Percentiles rank a stretch among this genome's conserved stretches.
These are phyloP conservation scores for Pythium apleroticum DNA, from an alignment of 352 stramenopile genomes.

Conservation along the genomic window DNA sequence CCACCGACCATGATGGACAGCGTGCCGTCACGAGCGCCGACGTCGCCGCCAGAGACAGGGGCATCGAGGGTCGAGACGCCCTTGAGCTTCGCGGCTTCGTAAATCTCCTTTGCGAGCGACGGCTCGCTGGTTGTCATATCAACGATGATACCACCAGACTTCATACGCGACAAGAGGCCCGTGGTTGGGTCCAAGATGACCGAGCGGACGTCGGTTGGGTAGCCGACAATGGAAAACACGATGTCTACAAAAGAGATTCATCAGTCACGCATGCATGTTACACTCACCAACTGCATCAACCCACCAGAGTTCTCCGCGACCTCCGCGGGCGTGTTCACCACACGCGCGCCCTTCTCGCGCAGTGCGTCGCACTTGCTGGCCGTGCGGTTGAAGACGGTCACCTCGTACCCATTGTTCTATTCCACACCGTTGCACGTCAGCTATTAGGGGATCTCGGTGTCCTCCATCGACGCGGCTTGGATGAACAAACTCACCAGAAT, in stretches of 20 bases:
- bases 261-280: not conserved
- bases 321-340: conserved; percentile 77
- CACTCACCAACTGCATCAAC: not conserved
- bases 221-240: conserved; percentile 90
- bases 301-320: conserved; percentile 74
- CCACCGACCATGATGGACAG: conserved; percentile 92
- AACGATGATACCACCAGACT: conserved; percentile 80
- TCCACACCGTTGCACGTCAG: not conserved
- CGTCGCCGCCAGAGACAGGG: conserved; percentile 84
- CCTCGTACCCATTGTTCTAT: conserved; percentile 80
- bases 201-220: conserved; percentile 77
- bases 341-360: conserved; percentile 69
- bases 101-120: conserved; percentile 88
- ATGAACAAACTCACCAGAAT: conserved; percentile 54
- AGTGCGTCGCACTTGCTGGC: conserved; percentile 76
- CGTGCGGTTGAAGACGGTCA: conserved; percentile 88
- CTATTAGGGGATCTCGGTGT: not conserved
- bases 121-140: conserved; percentile 91
- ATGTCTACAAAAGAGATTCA: conserved; percentile 56
- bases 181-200: conserved; percentile 72
- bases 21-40: conserved; percentile 80
- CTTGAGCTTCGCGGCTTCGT: conserved; percentile 66
- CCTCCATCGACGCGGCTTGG: not conserved
- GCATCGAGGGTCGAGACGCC: conserved; percentile 75
- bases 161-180: conserved; percentile 66